phyloP scores from a whole-genome alignment of 75 land plant genomes.

The Pseudotsuga menziesii region DNA sequence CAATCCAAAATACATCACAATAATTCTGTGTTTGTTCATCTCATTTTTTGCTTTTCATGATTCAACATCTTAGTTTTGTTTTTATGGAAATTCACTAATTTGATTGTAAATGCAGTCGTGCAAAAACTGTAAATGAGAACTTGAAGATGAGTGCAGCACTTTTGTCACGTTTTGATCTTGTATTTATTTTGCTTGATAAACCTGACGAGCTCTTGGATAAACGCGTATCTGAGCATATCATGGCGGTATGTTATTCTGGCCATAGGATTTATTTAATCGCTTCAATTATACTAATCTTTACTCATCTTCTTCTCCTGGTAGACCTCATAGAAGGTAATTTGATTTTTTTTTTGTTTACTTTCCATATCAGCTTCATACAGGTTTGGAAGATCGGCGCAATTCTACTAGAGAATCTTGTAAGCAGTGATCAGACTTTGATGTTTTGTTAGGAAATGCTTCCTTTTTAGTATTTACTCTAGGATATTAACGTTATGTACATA shows the following conservation, averaged over 20 bases:
- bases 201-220: slow-evolving; percentile 88
- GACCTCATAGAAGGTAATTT: not conserved
- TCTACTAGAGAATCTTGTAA: slow-evolving; percentile 52
- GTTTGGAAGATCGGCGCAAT: slow-evolving; percentile 45
- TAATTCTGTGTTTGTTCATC: no score
- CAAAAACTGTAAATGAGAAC: slow-evolving; percentile 98
- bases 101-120: slow-evolving; percentile 69
- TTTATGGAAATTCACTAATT: not conserved
- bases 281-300: not conserved
- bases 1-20: no score
- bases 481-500: no score
- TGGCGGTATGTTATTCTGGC: slow-evolving; percentile 64
- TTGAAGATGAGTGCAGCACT: slow-evolving; percentile 95
- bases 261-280: not conserved
- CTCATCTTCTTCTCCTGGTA: not conserved
- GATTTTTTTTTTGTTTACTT: not conserved
- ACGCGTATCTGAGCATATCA: slow-evolving; percentile 84
- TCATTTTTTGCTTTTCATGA: not conserved
- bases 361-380: slow-evolving; percentile 76
- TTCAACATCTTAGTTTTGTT: not conserved
- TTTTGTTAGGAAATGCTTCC: not conserved
- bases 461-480: no score
- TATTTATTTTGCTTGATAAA: slow-evolving; percentile 85
- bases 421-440: not conserved
- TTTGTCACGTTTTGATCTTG: slow-evolving; percentile 88